Evolutionary conservation across 2,329 filamentous ascomycete species (phyloP).

Genomic region (Zymoseptoria crescenta): DNA sequence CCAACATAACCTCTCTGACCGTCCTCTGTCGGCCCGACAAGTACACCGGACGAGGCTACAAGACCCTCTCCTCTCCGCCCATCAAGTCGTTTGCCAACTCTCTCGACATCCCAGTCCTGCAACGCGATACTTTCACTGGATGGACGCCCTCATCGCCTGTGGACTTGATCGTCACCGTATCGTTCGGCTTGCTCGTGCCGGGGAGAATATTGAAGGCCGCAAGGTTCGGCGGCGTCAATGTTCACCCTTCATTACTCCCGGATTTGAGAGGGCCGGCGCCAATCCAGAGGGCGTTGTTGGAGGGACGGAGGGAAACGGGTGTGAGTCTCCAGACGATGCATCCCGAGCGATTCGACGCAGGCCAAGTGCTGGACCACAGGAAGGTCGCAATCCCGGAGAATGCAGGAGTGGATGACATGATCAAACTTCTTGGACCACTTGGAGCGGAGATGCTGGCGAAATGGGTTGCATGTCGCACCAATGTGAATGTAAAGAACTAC

Average conservation of each 20-base stretch:
- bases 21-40: slow-evolving; percentile 79
- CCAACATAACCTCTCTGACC: slow-evolving; percentile 66
- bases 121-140: slow-evolving; percentile 70
- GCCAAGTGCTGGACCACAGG: slow-evolving; percentile 62
- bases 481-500: slow-evolving; percentile 49
- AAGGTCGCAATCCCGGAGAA: slow-evolving; percentile 42
- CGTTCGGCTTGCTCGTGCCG: slow-evolving; percentile 87
- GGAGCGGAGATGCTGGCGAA: slow-evolving; percentile 65
- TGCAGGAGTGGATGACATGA: slow-evolving; percentile 45
- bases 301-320: slow-evolving; percentile 54
- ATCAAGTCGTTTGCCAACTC: slow-evolving; percentile 58
- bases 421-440: slow-evolving; percentile 50
- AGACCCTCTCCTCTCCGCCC: slow-evolving; percentile 46
- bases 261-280: slow-evolving; percentile 81
- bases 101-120: slow-evolving; percentile 61
- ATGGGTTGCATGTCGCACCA: slow-evolving; percentile 54
- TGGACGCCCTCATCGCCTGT: slow-evolving; percentile 60
- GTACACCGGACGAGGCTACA: slow-evolving; percentile 52
- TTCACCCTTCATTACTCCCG: slow-evolving; percentile 77
- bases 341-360: slow-evolving; percentile 66
- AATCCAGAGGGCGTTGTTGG: slow-evolving; percentile 73
- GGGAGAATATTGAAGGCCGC: slow-evolving; percentile 60
- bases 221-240: slow-evolving; percentile 80
- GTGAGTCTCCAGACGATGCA: slow-evolving; percentile 84
- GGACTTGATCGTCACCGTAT: slow-evolving; percentile 84